Evolutionary conservation across 768 basidiomycete genomes (phyloP), one percentile per base, ranked within the genome.

Genomic region (Boletus sp.): DNA sequence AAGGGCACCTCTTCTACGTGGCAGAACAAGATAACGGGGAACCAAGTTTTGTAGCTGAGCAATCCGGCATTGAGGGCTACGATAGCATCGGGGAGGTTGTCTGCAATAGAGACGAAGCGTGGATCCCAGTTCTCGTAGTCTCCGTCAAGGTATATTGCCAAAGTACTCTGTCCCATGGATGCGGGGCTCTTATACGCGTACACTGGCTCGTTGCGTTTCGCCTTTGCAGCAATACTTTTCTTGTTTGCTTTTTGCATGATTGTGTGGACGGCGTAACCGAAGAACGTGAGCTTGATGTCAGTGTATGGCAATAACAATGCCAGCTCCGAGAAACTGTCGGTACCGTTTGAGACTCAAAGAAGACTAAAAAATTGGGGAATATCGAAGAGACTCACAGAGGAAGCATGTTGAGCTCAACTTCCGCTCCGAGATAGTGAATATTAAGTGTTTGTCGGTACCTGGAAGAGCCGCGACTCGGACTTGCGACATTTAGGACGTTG

Each of bases 241-340:
- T 68, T 68, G 53, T 57, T 70, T 9, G 71, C 71, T 49, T 69
- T 68, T 28, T 71, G 66, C 29, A 74, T 60, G 8, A 77, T 61
- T 5, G 64, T 51, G n/a, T 69, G 53, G 24, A 73, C 71, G 29
- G 66, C 68, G 24, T 58, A 53, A 54, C 79, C 78, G 50, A 78
- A 76, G 54, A 81, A 63, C 37, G 73, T 70, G 17, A 81, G 66
- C 54, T 74, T 73, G 56, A 80, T 68, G 57, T 80, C 78, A 18
- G 77, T 78, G 59, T 79, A 64, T 17, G 78, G 78, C 17, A 78
- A 62, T 37, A 80, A 64, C 24, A 81, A 63, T 5, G 77, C 80
- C 37, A 81, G 63, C 59, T 81, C 79, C 14, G 76, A 74, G 60
- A 78, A 80, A 35, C 80, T 78, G 51, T 32, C 30, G 39, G 47